Conservation (phyloP, 805 yeast genomes). For the Wickerhamomyces sydowiorum region DNA sequence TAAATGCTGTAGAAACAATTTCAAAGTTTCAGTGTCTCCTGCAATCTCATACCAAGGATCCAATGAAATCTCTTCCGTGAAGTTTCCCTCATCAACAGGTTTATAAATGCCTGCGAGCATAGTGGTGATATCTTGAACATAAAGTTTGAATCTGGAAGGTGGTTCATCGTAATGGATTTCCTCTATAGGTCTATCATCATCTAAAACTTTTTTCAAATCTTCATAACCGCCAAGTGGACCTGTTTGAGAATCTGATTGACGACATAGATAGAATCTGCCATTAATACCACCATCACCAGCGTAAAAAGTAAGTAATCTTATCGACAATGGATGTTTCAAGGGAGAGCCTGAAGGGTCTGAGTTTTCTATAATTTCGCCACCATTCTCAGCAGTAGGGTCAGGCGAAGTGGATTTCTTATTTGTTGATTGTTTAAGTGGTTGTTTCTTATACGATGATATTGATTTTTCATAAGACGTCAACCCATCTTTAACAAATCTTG, state of each 20-base stretch:
- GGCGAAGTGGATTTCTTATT: constrained; percentile 1
- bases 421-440: constrained; percentile 7
- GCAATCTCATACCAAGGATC: constrained; percentile 25
- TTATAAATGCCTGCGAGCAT: constrained; percentile 3
- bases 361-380: constrained; percentile 4
- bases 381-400: no score
- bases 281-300: constrained; percentile 22
- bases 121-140: constrained; percentile 20
- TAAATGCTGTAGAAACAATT: constrained; percentile 9
- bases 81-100: not conserved
- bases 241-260: constrained; percentile 13
- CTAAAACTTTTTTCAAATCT: constrained; percentile 7
- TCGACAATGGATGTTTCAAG: constrained; percentile 11
- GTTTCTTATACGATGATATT: constrained; percentile 3
- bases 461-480: constrained; percentile 13
- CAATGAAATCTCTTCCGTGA: not conserved
- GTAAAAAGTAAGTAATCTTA: constrained; percentile 21
- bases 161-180: constrained; percentile 10
- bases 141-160: constrained; percentile 22
- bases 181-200: constrained; percentile 2
- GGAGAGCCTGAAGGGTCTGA: constrained; percentile 17
- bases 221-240: constrained; percentile 12
- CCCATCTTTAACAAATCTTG: constrained; percentile 21
- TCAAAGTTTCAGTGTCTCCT: constrained; percentile 8
- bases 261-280: constrained; percentile 20